Evolutionary conservation across 1,139 yeast species (phyloP).

Genomic region (Hansenula lynferdii): DNA sequence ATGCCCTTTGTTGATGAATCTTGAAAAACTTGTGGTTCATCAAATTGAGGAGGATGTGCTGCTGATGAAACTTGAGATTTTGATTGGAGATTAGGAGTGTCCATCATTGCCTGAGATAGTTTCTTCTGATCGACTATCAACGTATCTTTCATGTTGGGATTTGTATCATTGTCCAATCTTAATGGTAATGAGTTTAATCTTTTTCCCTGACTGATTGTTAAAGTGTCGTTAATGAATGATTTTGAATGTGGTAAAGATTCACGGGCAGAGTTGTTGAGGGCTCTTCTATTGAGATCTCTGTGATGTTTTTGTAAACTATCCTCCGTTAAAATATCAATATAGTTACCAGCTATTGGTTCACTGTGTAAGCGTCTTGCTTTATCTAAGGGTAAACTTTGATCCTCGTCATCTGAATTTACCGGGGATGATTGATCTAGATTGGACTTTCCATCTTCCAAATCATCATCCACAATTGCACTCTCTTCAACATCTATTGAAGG

Average conservation of each 20-base stretch:
- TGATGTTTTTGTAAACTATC: constrained; percentile 16
- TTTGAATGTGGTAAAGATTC: background rate
- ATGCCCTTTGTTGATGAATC: too few relatives aligned
- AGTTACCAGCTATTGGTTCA: background rate
- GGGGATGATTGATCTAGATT: constrained; percentile 11
- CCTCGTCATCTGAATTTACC: constrained; percentile 20
- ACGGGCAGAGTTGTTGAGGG: background rate
- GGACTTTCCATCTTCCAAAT: too few relatives aligned
- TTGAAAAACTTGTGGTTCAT: too few relatives aligned
- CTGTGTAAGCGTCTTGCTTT: background rate
- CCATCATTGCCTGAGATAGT: background rate
- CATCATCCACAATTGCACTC: background rate
- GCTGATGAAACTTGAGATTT: too few relatives aligned
- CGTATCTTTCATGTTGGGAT: background rate
- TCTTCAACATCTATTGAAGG: background rate
- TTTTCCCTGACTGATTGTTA: background rate
- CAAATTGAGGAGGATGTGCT: too few relatives aligned
- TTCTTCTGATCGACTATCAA: background rate
- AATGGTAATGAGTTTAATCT: constrained; percentile 1
- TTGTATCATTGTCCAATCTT: background rate
- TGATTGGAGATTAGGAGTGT: too few relatives aligned
- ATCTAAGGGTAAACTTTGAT: background rate
- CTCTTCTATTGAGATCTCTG: constrained; percentile 7
- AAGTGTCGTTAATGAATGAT: background rate
- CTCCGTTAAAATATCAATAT: constrained; percentile 10